These are phyloP conservation scores for Phytophthora agathidicida DNA, from an alignment of 352 stramenopile genomes.

Conservation along the genomic window DNA sequence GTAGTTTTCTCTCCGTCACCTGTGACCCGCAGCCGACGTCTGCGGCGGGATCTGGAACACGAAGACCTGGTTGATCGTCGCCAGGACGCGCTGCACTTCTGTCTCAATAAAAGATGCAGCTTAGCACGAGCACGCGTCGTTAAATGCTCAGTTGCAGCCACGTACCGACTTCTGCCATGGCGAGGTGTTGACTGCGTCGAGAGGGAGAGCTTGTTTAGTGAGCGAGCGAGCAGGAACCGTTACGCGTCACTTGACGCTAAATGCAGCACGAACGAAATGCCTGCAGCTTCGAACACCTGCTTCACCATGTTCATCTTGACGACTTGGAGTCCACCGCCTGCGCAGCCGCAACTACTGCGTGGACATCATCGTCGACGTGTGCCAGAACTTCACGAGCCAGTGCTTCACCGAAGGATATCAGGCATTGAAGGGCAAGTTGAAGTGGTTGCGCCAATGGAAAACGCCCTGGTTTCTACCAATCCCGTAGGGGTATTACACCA, in stretches of 20 bases:
- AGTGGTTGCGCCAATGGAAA: neutral
- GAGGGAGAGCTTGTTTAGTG: too few species aligned
- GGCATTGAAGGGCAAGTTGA: neutral
- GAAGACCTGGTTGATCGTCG: conserved; percentile 75
- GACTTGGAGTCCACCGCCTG: too few species aligned
- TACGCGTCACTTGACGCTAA: conserved; percentile 27
- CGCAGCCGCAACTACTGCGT: neutral
- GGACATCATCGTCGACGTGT: neutral
- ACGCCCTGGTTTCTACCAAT: conserved; percentile 13
- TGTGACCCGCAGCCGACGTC: conserved; percentile 59
- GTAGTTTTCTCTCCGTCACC: too few species aligned
- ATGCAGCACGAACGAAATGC: conserved; percentile 12
- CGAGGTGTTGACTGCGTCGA: conserved; percentile 2
- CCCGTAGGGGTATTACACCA: neutral
- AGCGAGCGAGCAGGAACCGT: conserved; percentile 5
- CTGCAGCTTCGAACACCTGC: too few species aligned
- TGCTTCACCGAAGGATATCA: too few species aligned
- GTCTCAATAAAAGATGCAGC: neutral
- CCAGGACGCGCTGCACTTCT: conserved; percentile 65
- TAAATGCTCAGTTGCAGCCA: neutral
- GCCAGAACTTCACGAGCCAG: too few species aligned
- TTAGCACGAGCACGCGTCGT: neutral
- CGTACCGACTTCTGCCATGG: conserved; percentile 37
- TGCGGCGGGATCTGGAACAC: conserved; percentile 75
- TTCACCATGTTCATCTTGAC: too few species aligned